Conservation (phyloP, 2,329 filamentous ascomycete species). For the Trichoderma guizhouense region DNA sequence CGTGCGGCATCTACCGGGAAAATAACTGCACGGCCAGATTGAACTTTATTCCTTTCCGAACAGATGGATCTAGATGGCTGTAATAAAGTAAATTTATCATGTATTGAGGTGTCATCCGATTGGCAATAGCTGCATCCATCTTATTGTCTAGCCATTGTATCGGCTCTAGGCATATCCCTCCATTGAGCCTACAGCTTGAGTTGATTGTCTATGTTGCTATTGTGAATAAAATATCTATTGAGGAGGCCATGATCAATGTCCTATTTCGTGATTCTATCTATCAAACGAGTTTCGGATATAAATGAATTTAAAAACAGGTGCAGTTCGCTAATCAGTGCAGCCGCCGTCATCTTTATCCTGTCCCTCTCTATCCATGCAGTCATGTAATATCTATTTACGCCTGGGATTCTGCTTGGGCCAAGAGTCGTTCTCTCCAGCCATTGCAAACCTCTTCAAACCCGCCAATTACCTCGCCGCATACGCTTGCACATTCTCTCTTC, state of each 20-base stretch:
- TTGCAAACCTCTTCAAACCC: constrained; percentile 92
- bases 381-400: constrained; percentile 27
- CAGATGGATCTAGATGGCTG: neutral
- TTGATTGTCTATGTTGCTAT: neutral
- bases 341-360: constrained; percentile 8
- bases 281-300: neutral
- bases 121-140: neutral
- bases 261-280: neutral
- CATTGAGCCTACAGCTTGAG: neutral
- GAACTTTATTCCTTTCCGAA: neutral
- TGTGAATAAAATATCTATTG: neutral
- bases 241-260: neutral
- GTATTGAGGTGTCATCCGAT: neutral
- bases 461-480: constrained; percentile 83
- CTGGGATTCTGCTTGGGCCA: constrained; percentile 58
- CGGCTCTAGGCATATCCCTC: neutral
- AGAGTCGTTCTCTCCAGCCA: constrained; percentile 72
- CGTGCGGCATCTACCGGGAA: neutral
- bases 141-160: neutral
- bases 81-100: neutral
- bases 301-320: neutral
- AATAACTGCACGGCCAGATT: neutral
- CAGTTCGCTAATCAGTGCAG: constrained; percentile 17
- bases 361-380: neutral
- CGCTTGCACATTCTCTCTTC: constrained; percentile 74